Evolutionary conservation across 768 basidiomycete genomes (phyloP).

Genomic region (Termitomyces titanicus): DNA sequence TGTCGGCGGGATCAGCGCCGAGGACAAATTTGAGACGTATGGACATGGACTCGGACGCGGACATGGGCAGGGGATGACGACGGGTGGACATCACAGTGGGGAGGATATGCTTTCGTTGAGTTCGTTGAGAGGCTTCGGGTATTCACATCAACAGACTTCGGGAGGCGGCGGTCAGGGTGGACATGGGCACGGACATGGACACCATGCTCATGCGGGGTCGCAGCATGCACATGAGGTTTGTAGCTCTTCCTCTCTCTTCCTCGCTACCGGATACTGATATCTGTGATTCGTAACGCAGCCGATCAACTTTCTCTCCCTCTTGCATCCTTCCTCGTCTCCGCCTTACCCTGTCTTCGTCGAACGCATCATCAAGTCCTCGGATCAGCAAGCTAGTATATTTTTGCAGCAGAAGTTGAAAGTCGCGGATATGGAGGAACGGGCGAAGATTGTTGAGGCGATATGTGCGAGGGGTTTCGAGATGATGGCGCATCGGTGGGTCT

Average conservation of each 20-base stretch:
- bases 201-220: not conserved
- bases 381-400: slow-evolving; percentile 89
- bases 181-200: not conserved
- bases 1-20: slow-evolving; percentile 12
- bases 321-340: slow-evolving; percentile 82
- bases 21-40: not conserved
- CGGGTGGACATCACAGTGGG: not conserved
- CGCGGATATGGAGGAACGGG: slow-evolving; percentile 71
- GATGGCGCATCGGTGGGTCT: slow-evolving; percentile 79
- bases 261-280: not conserved
- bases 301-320: slow-evolving; percentile 83
- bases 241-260: slow-evolving; percentile 14
- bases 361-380: slow-evolving; percentile 85
- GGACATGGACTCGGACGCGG: not conserved
- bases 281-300: slow-evolving; percentile 46
- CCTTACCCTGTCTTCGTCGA: slow-evolving; percentile 80
- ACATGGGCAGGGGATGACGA: not conserved
- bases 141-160: slow-evolving; percentile 15
- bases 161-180: not conserved
- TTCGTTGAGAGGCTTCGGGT: not conserved
- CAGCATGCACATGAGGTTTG: slow-evolving; percentile 50
- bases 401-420: slow-evolving; percentile 89
- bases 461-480: slow-evolving; percentile 83
- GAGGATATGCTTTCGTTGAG: not conserved
- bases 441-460: slow-evolving; percentile 85